phyloP scores from a whole-genome alignment of 1,284 basidiomycete species.

The Ceratobasidium papillatum region DNA sequence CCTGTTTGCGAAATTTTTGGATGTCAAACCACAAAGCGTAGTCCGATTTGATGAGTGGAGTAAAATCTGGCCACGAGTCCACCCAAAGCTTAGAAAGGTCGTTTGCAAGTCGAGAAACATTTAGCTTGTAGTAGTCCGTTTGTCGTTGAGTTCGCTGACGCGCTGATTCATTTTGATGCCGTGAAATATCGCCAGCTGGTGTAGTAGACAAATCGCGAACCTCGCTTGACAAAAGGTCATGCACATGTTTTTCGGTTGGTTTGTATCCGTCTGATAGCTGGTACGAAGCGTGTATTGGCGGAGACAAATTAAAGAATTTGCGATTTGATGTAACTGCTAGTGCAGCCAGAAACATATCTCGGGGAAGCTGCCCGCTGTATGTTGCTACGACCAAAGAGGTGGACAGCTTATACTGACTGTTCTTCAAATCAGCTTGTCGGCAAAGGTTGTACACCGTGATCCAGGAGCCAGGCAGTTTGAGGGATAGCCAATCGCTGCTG shows the following conservation, averaged over 20 bases:
- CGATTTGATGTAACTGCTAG: constrained; percentile 26
- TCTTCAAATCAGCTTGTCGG: neutral
- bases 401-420: neutral
- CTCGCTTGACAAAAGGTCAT: neutral
- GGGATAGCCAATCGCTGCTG: neutral
- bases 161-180: neutral
- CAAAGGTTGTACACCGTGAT: constrained; percentile 18
- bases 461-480: neutral
- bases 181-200: neutral
- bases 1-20: too few species aligned
- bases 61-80: too few species aligned
- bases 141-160: neutral
- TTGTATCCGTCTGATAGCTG: constrained; percentile 7
- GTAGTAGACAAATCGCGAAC: neutral
- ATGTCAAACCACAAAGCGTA: too few species aligned
- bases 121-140: neutral
- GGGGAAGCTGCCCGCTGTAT: neutral
- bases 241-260: neutral
- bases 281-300: constrained; percentile 13
- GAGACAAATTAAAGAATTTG: neutral
- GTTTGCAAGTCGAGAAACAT: neutral
- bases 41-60: too few species aligned
- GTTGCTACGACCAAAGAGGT: neutral
- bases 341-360: neutral
- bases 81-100: neutral